These are phyloP conservation scores for Melastoma malabathricum DNA, from an alignment of 345 rosid genomes.

Conservation along the genomic window DNA sequence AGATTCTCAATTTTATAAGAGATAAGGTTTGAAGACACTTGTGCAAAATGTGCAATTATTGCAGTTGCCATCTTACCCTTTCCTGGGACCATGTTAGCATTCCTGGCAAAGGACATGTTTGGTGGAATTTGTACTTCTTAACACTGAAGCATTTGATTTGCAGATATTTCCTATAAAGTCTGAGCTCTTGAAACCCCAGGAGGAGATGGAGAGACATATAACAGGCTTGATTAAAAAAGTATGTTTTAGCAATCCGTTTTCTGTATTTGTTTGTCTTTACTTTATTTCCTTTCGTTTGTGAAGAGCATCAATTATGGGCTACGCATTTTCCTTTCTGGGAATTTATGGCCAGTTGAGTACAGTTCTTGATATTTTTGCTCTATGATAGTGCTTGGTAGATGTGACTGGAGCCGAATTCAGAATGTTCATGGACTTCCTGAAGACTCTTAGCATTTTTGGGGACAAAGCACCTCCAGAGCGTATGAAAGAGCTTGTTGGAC, in stretches of 20 bases:
- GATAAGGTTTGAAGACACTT: conserved; percentile 49
- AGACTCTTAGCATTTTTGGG: conserved; percentile 80
- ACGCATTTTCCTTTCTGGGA: neutral
- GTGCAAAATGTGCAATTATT: neutral
- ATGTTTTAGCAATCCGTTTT: neutral
- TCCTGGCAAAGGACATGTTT: neutral
- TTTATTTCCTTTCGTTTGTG: neutral
- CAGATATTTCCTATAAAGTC: conserved; percentile 84
- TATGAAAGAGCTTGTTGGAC: conserved; percentile 79
- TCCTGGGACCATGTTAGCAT: neutral
- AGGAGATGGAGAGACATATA: conserved; percentile 92
- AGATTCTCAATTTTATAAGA: conserved; percentile 65
- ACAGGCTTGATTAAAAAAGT: conserved; percentile 86
- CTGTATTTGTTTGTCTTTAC: neutral
- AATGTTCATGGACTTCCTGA: conserved; percentile 98
- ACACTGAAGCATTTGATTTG: conserved; percentile 9
- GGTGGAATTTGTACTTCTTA: neutral
- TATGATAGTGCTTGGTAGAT: conserved; percentile 75
- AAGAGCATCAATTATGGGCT: neutral
- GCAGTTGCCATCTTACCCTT: neutral
- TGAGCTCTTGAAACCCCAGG: conserved; percentile 89
- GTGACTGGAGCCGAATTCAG: conserved; percentile 94
- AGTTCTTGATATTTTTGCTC: conserved; percentile 6
- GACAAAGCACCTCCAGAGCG: conserved; percentile 88
- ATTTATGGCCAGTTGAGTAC: neutral